Conservation (phyloP, 2,329 filamentous ascomycete species). For the Colletotrichum caudatum region DNA sequence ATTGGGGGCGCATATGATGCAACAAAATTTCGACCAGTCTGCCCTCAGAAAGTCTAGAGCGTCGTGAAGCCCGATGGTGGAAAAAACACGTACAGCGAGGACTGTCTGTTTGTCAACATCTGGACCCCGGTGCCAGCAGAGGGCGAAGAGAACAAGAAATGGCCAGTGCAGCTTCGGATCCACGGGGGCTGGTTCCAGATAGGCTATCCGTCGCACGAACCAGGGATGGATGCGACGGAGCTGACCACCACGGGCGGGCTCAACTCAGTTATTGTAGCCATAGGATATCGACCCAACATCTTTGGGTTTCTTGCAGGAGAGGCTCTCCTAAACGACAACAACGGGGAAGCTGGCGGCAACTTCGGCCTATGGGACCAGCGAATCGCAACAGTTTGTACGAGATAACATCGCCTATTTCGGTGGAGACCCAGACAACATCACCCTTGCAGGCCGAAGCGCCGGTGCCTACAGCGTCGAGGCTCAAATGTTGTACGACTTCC, state of each 20-base stretch:
- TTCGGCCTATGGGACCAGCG: slow-evolving; percentile 64
- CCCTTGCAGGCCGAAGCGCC: slow-evolving; percentile 58
- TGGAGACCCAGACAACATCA: slow-evolving; percentile 56
- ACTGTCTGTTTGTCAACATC: slow-evolving; percentile 63
- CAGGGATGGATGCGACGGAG: slow-evolving; percentile 58
- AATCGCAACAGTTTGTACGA: slow-evolving; percentile 59
- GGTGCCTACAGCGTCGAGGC: slow-evolving; percentile 58
- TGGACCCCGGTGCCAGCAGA: slow-evolving; percentile 55
- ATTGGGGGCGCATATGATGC: slow-evolving; percentile 51
- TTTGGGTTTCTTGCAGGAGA: slow-evolving; percentile 62
- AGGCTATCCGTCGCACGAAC: slow-evolving; percentile 57
- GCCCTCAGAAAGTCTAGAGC: slow-evolving; percentile 53
- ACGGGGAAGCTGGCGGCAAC: slow-evolving; percentile 44
- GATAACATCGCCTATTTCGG: slow-evolving; percentile 61
- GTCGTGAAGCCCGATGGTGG: slow-evolving; percentile 46
- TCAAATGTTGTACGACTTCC: slow-evolving; percentile 54
- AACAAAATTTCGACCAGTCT: slow-evolving; percentile 52
- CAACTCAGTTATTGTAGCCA: slow-evolving; percentile 56
- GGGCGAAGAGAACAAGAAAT: slow-evolving; percentile 46
- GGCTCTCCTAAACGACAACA: slow-evolving; percentile 49
- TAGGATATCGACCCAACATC: slow-evolving; percentile 61
- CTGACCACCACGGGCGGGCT: slow-evolving; percentile 53
- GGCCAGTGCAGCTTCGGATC: slow-evolving; percentile 56
- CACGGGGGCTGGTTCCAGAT: slow-evolving; percentile 64
- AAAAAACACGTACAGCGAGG: slow-evolving; percentile 54